These are phyloP conservation scores for Orbilia brochopaga DNA, from an alignment of 2,329 filamentous ascomycete species.

Conservation along the genomic window DNA sequence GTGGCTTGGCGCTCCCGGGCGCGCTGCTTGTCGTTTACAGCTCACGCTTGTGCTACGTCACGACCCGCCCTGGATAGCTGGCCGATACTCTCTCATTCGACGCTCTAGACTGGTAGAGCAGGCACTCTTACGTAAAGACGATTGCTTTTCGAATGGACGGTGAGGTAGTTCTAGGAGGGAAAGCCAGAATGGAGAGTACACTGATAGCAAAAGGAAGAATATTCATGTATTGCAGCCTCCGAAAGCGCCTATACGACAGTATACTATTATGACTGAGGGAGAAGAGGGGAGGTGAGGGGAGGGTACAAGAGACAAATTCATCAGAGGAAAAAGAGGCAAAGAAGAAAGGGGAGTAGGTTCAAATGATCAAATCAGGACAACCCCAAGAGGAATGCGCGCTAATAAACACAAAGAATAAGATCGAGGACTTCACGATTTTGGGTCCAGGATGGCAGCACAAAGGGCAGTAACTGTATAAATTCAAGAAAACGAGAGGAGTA, in stretches of 20 bases:
- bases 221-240: constrained; percentile 16
- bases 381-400: constrained; percentile 49
- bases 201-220: neutral
- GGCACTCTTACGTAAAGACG: too few relatives aligned
- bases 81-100: too few relatives aligned
- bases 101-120: too few relatives aligned
- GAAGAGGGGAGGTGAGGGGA: neutral
- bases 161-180: neutral
- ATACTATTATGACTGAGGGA: neutral
- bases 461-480: neutral
- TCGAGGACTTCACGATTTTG: constrained; percentile 10
- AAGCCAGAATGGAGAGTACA: neutral
- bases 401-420: constrained; percentile 38
- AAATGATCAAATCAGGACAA: constrained; percentile 9
- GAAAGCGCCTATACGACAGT: constrained; percentile 26
- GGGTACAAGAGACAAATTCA: constrained; percentile 4
- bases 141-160: too few relatives aligned
- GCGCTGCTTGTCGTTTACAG: neutral
- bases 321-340: constrained; percentile 3
- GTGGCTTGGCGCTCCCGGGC: neutral
- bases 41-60: neutral
- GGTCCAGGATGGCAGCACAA: neutral
- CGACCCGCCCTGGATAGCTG: too few relatives aligned
- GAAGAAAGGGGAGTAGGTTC: constrained; percentile 6
- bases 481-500: neutral